Percentiles rank a stretch among this genome's conserved stretches.
These are phyloP conservation scores for Cyclotella choctawhatcheeana DNA, from an alignment of 108 stramenopile genomes.

Conservation along the genomic window DNA sequence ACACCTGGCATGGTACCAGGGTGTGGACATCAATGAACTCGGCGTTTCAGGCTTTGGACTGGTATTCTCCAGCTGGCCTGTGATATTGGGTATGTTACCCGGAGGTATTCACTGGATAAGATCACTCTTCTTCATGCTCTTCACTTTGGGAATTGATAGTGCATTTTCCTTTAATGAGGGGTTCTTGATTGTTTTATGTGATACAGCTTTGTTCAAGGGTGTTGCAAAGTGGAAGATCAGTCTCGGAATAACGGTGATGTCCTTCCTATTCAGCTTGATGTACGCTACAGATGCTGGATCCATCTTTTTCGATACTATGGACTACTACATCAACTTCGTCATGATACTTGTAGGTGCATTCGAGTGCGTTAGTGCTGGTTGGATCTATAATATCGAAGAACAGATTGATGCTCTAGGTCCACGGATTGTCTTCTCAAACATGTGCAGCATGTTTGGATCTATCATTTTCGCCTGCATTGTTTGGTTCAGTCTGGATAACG, in stretches of 20 bases:
- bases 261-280: constrained; percentile 44
- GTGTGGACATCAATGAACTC: constrained; percentile 15
- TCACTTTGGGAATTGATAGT: constrained; percentile 69
- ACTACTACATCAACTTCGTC: constrained; percentile 74
- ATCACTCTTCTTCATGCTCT: constrained; percentile 61
- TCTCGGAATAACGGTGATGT: constrained; percentile 27
- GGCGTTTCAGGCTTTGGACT: constrained; percentile 48
- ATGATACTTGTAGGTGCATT: constrained; percentile 66
- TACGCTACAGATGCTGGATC: constrained; percentile 67
- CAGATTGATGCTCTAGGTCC: constrained; percentile 44
- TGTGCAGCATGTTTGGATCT: constrained; percentile 55
- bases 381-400: constrained; percentile 59
- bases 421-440: constrained; percentile 47
- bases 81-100: constrained; percentile 56
- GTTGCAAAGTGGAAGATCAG: constrained; percentile 30
- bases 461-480: constrained; percentile 51
- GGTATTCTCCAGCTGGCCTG: constrained; percentile 64
- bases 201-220: constrained; percentile 19
- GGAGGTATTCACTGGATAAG: constrained; percentile 64
- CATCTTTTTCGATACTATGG: constrained; percentile 60
- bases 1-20: constrained; percentile 50
- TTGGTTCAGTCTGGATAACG: constrained; percentile 57
- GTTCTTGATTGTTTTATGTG: constrained; percentile 35
- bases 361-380: constrained; percentile 64
- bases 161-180: constrained; percentile 67